A percentile compares a stretch with the other conserved stretches of the same genome.
Conservation (phyloP, 345 rosid genomes). For the Arabis hirsuta region DNA sequence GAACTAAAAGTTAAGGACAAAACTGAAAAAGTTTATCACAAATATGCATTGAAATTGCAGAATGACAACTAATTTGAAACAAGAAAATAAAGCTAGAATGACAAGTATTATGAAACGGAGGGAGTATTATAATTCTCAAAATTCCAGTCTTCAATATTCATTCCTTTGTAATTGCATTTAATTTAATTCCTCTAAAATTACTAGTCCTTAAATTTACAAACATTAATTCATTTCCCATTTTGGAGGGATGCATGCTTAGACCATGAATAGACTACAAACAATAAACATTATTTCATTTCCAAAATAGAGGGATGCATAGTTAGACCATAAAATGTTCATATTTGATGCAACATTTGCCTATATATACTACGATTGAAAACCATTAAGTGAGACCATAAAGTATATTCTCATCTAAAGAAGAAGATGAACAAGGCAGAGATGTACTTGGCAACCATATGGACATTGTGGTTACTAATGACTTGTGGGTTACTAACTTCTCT, state of each 20-base stretch:
- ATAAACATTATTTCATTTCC: neutral
- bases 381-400: neutral
- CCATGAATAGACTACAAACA: neutral
- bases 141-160: neutral
- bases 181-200: neutral
- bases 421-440: slow-evolving; percentile 6
- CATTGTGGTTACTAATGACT: slow-evolving; percentile 17
- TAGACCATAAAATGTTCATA: neutral
- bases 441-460: neutral
- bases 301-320: neutral
- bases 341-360: neutral
- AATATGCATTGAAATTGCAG: too few species aligned
- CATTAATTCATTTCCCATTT: neutral
- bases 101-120: too few species aligned
- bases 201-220: neutral
- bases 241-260: neutral
- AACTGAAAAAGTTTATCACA: too few species aligned
- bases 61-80: too few species aligned
- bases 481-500: slow-evolving; percentile 13
- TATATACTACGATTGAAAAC: neutral
- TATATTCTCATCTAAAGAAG: too few species aligned
- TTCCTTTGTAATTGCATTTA: neutral
- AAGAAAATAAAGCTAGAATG: too few species aligned
- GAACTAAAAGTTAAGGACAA: too few species aligned
- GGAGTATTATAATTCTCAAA: too few species aligned